phyloP scores from a whole-genome alignment of 202 grass and related monocot species.

The Bolboschoenoplectus hybrid region DNA sequence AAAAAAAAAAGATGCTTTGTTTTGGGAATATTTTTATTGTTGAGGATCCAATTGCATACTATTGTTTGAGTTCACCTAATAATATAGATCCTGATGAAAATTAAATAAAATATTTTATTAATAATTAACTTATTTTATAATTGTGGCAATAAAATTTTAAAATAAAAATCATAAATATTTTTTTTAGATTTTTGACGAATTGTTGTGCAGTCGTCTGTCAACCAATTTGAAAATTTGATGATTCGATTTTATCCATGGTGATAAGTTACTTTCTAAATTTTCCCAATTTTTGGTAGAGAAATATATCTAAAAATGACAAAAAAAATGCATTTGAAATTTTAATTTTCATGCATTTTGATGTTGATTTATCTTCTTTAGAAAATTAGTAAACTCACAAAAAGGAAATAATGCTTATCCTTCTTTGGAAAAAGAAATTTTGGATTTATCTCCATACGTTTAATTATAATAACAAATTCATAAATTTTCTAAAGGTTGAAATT shows the following conservation, averaged over 20 bases:
- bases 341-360: too few relatives aligned
- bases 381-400: not conserved
- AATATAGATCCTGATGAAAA: not conserved
- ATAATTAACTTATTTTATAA: not conserved
- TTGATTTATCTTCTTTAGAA: not conserved
- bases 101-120: not conserved
- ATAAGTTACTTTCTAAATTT: not conserved
- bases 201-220: not conserved
- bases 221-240: not conserved
- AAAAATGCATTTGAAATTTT: not conserved
- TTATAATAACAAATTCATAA: not conserved
- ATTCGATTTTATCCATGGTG: not conserved
- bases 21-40: not conserved
- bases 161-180: too few relatives aligned
- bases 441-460: not conserved
- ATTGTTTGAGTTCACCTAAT: not conserved
- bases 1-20: too few relatives aligned
- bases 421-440: too few relatives aligned
- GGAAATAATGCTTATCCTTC: too few relatives aligned
- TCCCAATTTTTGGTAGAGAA: not conserved
- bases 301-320: not conserved
- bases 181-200: too few relatives aligned
- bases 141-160: not conserved
- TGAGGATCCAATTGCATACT: not conserved
- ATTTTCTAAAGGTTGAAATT: not conserved